Evolutionary conservation across 2,329 filamentous ascomycete species (phyloP), one percentile per base, ranked within the genome.

Genomic region (Claviceps cyperi): DNA sequence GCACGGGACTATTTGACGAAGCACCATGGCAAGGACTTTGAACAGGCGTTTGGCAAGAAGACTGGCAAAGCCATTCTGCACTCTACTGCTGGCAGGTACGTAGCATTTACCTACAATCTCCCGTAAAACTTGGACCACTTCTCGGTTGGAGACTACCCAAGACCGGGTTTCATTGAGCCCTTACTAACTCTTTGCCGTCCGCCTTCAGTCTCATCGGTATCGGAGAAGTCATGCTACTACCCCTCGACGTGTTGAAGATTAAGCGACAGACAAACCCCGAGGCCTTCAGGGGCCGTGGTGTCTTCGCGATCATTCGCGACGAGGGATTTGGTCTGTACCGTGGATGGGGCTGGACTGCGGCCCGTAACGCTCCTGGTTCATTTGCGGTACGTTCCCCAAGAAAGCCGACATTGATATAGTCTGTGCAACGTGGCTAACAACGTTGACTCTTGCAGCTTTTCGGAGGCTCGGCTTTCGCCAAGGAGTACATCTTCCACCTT

Each of bases 261-360:
- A 98, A 98, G 80, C 83, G 92, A 62, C 92, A 98, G 74, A 98
- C 92, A 58, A 98, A 98, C 76, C 92, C 92, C 40, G 92, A 97
- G 64, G 90, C 92, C 37, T 98, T 98, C 81, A 81, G 89, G 58
- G 91, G 91, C 59, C 86, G 92, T 61, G 92, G 92, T 54, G 76
- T 98, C 53, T 72, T 97, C 64, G 84, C 78, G 69, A 97, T 98
- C 57, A 78, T 98, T 54, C 78, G 80, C 52, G 92, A 98, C 64
- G 92, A 98, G 69, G 92, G 92, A 37, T 94, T 97, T 62, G 89
- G 89, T 47, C 73, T 98, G 48, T 98, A 98, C 74, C 81, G 92
- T 64, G 92, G 92, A 53, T 95, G 90, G 81, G 87, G 88, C 58
- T 97, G 92, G 92, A 97, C 92, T 48, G 92, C 92, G 49, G 92